These are phyloP conservation scores for Globisporangium viniferum DNA, from an alignment of 352 stramenopile species.

Conservation along the genomic window DNA sequence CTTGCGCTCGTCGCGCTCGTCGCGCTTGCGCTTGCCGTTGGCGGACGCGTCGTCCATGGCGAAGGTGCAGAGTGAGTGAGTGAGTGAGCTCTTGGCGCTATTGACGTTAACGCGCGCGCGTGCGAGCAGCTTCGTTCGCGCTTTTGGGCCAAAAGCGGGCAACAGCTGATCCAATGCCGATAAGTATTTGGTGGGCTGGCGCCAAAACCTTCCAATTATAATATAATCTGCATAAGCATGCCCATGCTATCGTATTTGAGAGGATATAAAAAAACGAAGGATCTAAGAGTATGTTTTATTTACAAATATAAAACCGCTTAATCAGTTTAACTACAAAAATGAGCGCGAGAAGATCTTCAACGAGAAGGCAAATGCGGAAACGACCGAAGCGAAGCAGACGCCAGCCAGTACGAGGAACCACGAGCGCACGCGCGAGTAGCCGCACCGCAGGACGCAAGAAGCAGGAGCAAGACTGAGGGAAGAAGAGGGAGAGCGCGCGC, in stretches of 20 bases:
- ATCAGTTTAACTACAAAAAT: neutral
- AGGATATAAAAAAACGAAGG: neutral
- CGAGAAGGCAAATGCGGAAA: conserved; percentile 10
- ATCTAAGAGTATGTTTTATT: neutral
- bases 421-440: conserved; percentile 1
- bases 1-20: conserved; percentile 44
- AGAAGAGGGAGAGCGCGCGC: conserved; percentile 1
- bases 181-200: neutral
- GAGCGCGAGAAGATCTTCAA: conserved; percentile 10
- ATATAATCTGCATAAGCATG: neutral
- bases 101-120: neutral
- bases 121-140: conserved; percentile 6
- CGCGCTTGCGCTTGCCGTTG: conserved; percentile 64
- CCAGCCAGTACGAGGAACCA: neutral
- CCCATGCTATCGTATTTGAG: neutral
- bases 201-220: neutral
- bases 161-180: conserved; percentile 2
- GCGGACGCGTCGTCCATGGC: conserved; percentile 20
- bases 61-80: neutral
- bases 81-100: neutral
- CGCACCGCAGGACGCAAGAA: neutral
- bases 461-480: neutral
- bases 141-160: neutral
- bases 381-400: neutral
- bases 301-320: neutral